phyloP scores from a whole-genome alignment of 805 yeast genomes.

The Komagataella pastoris region DNA sequence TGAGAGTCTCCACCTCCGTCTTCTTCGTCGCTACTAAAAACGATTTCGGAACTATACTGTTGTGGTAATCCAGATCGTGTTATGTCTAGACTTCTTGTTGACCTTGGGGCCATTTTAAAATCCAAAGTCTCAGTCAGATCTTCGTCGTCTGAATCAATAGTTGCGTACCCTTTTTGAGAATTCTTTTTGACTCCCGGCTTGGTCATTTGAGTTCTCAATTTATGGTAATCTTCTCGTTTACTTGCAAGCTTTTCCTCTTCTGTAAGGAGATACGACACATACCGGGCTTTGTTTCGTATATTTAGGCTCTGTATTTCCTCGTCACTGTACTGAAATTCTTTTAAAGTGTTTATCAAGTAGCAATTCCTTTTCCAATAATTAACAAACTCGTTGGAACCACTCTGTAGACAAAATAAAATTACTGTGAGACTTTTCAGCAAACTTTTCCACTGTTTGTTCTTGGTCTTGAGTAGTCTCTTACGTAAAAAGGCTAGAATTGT shows the following conservation, averaged over 20 bases:
- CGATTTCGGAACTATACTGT: constrained; percentile 5
- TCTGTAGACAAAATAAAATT: constrained; percentile 33
- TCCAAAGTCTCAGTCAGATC: constrained; percentile 4
- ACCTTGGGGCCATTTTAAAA: constrained; percentile 1
- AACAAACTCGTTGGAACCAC: constrained; percentile 38
- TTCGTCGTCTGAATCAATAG: constrained; percentile 10
- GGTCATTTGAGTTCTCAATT: constrained; percentile 26
- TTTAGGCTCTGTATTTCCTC: constrained; percentile 13
- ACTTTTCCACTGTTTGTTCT: constrained; percentile 20
- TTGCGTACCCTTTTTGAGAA: constrained; percentile 11
- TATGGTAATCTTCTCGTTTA: constrained; percentile 28
- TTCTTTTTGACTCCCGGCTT: constrained; percentile 18
- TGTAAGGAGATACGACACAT: constrained; percentile 17
- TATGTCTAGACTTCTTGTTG: constrained; percentile 17
- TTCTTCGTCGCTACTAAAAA: constrained; percentile 7
- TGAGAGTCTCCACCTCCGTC: constrained; percentile 3
- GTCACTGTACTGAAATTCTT: constrained; percentile 14
- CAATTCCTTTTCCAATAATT: constrained; percentile 30
- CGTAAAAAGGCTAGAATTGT: constrained; percentile 25
- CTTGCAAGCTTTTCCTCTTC: constrained; percentile 19
- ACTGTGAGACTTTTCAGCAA: constrained; percentile 39
- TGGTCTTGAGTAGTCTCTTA: constrained; percentile 22
- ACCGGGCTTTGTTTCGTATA: constrained; percentile 23
- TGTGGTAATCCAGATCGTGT: constrained; percentile 6
- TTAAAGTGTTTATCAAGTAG: constrained; percentile 13